Evolutionary conservation across 2,329 filamentous ascomycete species (phyloP).

Genomic region (Pseudopyricularia cyperi): DNA sequence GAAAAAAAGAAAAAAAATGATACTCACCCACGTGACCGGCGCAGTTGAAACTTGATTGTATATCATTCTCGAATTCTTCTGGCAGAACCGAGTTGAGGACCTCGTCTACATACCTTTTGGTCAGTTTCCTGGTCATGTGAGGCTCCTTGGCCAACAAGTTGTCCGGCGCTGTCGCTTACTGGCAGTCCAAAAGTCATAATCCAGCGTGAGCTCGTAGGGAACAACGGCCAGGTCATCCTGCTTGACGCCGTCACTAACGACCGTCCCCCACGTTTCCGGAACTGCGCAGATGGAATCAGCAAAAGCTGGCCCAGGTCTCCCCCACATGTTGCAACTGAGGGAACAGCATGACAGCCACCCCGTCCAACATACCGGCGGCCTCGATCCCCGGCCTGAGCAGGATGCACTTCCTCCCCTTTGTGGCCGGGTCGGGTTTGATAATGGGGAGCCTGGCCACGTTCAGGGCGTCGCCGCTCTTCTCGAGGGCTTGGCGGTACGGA

Average conservation of each 20-base stretch:
- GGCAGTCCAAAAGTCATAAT: conserved; percentile 81
- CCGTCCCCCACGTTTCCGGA: conserved; percentile 63
- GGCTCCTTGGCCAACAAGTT: conserved; percentile 63
- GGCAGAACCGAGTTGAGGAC: conserved; percentile 74
- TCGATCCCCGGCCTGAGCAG: conserved; percentile 45
- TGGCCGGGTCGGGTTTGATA: conserved; percentile 50
- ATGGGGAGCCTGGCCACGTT: conserved; percentile 47
- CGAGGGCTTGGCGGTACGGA: conserved; percentile 53
- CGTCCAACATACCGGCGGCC: conserved; percentile 25
- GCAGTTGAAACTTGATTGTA: conserved; percentile 74
- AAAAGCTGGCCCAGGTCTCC: too few relatives aligned
- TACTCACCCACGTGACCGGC: conserved; percentile 71
- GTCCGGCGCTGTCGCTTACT: conserved; percentile 31
- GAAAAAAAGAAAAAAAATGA: too few relatives aligned
- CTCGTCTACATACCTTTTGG: conserved; percentile 41
- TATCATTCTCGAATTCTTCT: conserved; percentile 64
- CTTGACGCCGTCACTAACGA: conserved; percentile 54
- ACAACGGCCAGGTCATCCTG: conserved; percentile 56
- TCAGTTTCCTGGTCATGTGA: conserved; percentile 38
- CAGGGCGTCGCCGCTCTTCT: conserved; percentile 54
- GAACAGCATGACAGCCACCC: background rate
- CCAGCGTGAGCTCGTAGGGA: conserved; percentile 62
- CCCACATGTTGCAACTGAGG: too few relatives aligned
- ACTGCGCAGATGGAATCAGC: conserved; percentile 23
- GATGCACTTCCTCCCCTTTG: conserved; percentile 47